Base-by-base conservation (phyloP, 1,284 basidiomycete species). In the Trametes pubescens region DNA sequence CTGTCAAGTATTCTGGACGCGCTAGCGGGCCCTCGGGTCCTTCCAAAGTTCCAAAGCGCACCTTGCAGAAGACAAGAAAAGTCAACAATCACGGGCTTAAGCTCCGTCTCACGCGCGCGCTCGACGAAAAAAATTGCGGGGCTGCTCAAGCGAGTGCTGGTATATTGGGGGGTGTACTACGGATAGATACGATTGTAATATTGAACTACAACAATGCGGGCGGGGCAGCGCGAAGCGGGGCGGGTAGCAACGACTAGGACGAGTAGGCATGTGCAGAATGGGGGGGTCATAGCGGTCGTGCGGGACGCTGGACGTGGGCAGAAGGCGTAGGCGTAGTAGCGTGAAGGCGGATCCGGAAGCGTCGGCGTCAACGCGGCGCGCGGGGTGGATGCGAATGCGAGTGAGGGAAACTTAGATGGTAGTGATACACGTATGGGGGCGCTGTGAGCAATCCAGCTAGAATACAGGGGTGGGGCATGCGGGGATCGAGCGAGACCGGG, bases 401-500 rank as follows among this genome's bases (percentile, higher is more conserved):
- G 43, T 8, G n/a, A 32, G 44, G 22, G 51, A 37, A 26, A 47
- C 60, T 67, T 65, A 61, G 61, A 63, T 67, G 65, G 55, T 61
- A 67, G 51, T 61, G 66, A 67, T 67, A 67, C 66, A 67, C 62
- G 66, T 57, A 58, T 22, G 53, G 51, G 53, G 44, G 53, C 24
- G 53, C 47, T 51, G 57, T 49, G 58, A 21, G 29, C 44, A 51
- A 32, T 35, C 57, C 52, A 57, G 58, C 59, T 67, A 62, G 60
- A 65, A 68, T 60, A 65, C 66, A 64, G 24, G 57, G n/a, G n/a
- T n/a, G n/a, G 49, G 51, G 51, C 34, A 26, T 46, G 51, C 55
- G 35, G 47, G 47, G 40, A 14, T 7, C 11, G 48, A 24, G 35
- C 32, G 26, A 37, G 40, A 48, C 44, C 49, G 49, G 24, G 58